Conservation (phyloP, 2,329 filamentous ascomycete genomes). For the Arthrobotrys pseudoclavata region DNA sequence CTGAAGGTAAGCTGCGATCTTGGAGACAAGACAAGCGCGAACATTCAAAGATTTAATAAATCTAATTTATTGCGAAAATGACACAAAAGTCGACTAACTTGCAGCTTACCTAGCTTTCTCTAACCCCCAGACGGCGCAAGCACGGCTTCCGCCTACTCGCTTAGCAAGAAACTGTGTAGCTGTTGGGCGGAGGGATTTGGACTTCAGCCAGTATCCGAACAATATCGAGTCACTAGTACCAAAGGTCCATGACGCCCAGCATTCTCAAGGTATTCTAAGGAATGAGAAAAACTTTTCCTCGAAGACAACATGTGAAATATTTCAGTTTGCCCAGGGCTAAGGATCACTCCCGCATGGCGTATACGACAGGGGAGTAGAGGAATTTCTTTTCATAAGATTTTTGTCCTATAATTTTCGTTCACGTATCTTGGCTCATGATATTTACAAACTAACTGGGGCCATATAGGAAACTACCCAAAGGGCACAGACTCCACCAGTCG, state of each 20-base stretch:
- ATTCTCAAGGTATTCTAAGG: slow-evolving; percentile 24
- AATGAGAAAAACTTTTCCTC: slow-evolving; percentile 26
- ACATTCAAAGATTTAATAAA: background rate
- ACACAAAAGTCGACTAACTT: slow-evolving; percentile 8
- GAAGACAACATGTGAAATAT: slow-evolving; percentile 20
- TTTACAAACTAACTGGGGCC: background rate
- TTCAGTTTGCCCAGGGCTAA: slow-evolving; percentile 9
- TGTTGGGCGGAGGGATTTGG: slow-evolving; percentile 15
- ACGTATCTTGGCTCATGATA: background rate
- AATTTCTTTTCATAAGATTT: background rate
- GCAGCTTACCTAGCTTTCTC: slow-evolving; percentile 1
- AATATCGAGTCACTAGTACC: slow-evolving; percentile 24
- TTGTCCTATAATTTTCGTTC: background rate
- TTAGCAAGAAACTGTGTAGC: slow-evolving; percentile 27
- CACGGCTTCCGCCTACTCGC: slow-evolving; percentile 17
- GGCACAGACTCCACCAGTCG: background rate
- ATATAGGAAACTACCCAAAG: slow-evolving; percentile 11
- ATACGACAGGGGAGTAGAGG: slow-evolving; percentile 3
- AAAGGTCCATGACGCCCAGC: slow-evolving; percentile 20
- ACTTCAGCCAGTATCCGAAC: slow-evolving; percentile 31
- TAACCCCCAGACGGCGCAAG: background rate
- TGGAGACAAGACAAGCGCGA: slow-evolving; percentile 5
- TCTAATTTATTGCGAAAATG: slow-evolving; percentile 7
- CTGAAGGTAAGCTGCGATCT: slow-evolving; percentile 8
- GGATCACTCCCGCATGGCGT: background rate